Evolutionary conservation across 2,329 filamentous ascomycete genomes (phyloP).

Genomic region (Thelonectria olida): DNA sequence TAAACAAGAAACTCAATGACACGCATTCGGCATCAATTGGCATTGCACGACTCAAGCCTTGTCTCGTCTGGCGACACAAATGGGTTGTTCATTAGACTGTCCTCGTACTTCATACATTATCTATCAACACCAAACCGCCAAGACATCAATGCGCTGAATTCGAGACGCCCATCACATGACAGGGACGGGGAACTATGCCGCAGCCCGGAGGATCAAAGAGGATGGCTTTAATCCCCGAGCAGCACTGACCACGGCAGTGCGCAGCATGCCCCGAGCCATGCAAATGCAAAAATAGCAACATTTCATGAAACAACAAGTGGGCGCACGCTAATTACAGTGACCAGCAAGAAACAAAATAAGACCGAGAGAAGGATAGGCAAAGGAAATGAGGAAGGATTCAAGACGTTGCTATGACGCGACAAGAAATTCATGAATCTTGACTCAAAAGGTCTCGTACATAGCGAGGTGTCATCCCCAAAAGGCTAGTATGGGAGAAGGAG

Average conservation of each 20-base stretch:
- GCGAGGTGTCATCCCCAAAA: background rate
- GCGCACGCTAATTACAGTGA: background rate
- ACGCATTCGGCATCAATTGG: background rate
- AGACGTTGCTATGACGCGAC: constrained; percentile 3
- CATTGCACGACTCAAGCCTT: background rate
- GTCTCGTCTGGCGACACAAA: background rate
- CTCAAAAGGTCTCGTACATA: constrained; percentile 19
- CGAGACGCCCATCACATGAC: background rate
- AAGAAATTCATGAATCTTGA: constrained; percentile 4
- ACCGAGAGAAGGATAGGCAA: background rate
- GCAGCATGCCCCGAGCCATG: background rate
- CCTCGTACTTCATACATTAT: constrained; percentile 7
- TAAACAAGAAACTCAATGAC: background rate
- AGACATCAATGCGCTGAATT: background rate
- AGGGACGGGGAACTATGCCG: background rate
- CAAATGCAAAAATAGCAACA: background rate
- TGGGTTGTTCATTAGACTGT: constrained; percentile 6
- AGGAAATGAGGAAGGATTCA: background rate
- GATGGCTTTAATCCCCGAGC: background rate
- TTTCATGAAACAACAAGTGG: background rate
- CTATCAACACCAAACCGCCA: background rate
- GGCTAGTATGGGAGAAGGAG: background rate
- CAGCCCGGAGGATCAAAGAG: background rate
- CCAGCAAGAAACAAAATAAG: background rate
- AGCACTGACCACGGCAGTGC: background rate